Evolutionary conservation across 1,139 yeast genomes (phyloP).

Genomic region (Dujonia santamariae): DNA sequence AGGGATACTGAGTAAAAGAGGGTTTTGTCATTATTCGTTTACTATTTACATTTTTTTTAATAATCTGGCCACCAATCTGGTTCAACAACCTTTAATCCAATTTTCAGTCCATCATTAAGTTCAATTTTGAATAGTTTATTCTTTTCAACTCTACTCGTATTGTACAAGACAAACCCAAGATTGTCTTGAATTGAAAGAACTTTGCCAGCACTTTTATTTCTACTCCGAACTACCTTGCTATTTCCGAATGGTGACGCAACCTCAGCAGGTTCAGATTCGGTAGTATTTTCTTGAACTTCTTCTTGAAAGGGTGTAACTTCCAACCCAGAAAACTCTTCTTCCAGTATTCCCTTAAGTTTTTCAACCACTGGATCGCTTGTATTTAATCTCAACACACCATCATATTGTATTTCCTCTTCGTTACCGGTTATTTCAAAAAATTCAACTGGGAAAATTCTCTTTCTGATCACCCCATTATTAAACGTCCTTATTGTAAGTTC

Average conservation of each 20-base stretch:
- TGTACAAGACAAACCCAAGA: conserved; percentile 63
- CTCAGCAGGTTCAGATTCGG: conserved; percentile 8
- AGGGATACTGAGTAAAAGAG: too few relatives aligned
- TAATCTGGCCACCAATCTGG: conserved; percentile 31
- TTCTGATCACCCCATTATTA: conserved; percentile 78
- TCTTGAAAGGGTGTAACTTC: conserved; percentile 2
- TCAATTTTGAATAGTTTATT: conserved; percentile 26
- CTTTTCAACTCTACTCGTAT: conserved; percentile 40
- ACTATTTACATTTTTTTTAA: not conserved
- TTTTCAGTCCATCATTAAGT: conserved; percentile 6
- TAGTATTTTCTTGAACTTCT: conserved; percentile 8
- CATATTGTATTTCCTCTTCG: not conserved
- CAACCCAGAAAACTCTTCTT: not conserved
- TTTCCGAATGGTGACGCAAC: conserved; percentile 31
- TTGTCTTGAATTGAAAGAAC: conserved; percentile 56
- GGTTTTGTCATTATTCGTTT: too few relatives aligned
- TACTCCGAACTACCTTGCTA: conserved; percentile 24
- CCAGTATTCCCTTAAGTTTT: not conserved
- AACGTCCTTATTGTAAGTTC: conserved; percentile 88
- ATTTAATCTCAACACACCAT: not conserved
- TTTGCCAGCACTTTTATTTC: conserved; percentile 53
- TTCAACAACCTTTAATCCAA: conserved; percentile 16
- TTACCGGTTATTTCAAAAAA: conserved; percentile 24
- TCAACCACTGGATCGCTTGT: conserved; percentile 2
- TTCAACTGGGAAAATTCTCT: conserved; percentile 74